These are phyloP conservation scores for Ogataea salicorniae DNA, from an alignment of 805 yeast genomes.

Conservation along the genomic window DNA sequence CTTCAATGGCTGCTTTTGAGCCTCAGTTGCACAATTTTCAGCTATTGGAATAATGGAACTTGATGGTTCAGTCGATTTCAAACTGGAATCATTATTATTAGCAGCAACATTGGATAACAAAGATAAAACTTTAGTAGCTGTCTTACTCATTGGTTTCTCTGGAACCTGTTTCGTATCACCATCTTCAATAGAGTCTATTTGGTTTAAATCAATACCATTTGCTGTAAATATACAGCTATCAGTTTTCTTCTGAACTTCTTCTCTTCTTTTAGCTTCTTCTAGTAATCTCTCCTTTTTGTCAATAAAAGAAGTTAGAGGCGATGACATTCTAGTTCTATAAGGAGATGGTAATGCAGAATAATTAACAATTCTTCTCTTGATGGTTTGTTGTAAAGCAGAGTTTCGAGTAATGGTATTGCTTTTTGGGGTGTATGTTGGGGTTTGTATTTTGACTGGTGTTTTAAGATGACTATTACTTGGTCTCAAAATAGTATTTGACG, in stretches of 20 bases:
- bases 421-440: conserved; percentile 24
- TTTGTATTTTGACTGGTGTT: conserved; percentile 20
- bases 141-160: conserved; percentile 16
- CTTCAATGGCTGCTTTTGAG: not conserved
- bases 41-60: too few relatives aligned
- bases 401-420: conserved; percentile 10
- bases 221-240: conserved; percentile 3
- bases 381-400: conserved; percentile 13
- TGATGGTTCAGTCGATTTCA: too few relatives aligned
- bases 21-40: not conserved
- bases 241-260: not conserved
- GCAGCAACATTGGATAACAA: conserved; percentile 11
- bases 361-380: conserved; percentile 24
- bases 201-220: conserved; percentile 15
- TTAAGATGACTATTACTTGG: conserved; percentile 15
- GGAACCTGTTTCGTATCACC: not conserved
- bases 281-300: conserved; percentile 12
- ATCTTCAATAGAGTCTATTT: conserved; percentile 9
- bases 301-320: conserved; percentile 25
- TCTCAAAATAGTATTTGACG: conserved; percentile 20
- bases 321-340: conserved; percentile 20
- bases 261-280: not conserved
- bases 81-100: not conserved
- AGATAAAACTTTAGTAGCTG: conserved; percentile 22
- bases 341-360: conserved; percentile 27